Base-by-base conservation (phyloP, 1,284 basidiomycete species). In the Omphalotus olearius region DNA sequence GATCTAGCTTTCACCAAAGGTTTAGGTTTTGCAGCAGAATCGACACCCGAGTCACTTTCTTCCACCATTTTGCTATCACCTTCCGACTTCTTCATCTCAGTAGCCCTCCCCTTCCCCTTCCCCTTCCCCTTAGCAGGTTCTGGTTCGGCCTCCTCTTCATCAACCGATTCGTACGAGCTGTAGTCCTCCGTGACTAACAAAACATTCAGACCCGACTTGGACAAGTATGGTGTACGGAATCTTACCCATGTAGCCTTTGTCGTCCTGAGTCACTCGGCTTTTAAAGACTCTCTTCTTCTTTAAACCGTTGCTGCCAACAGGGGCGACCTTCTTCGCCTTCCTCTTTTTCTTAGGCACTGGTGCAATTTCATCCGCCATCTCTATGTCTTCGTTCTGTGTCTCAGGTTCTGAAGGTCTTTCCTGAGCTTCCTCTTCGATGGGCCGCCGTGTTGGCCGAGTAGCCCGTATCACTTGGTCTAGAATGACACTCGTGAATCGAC, bases 91-190 rank as follows among this genome's bases (percentile, higher is more conserved):
- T 46, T 60, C 52, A 20, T 25, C 11, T 4, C 50, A 38, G 18
- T 18, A 38, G 47, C 25, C 18, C 30, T 49, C 13, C 35, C 58
- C 56, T 66, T 66, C 0, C 54, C 50, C 55, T 69, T 69, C 6
- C 51, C 58, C 51, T 71, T 70, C 1, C 58, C 54, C 55, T 69
- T 68, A 13, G 59, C 55, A 4, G 61, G 56, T 54, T 60, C 61
- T 16, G 64, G 58, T 40, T 71, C 73, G 13, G 68, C 59, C 53
- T 73, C 67, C 28, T 79, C 78, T 58, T 85, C 85, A 18, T 80
- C 79, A 1, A 85, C 83, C 5, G 86, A 88, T 66, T 91, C 88
- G 62, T 88, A 91, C 13, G 79, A 80, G 2, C 86, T 88, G 62
- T 88, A 87, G 62, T 91, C 88, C 62, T 88, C 83, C 28, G 77